phyloP scores from a whole-genome alignment of 352 stramenopile species.

The Phytophthora pisi region DNA sequence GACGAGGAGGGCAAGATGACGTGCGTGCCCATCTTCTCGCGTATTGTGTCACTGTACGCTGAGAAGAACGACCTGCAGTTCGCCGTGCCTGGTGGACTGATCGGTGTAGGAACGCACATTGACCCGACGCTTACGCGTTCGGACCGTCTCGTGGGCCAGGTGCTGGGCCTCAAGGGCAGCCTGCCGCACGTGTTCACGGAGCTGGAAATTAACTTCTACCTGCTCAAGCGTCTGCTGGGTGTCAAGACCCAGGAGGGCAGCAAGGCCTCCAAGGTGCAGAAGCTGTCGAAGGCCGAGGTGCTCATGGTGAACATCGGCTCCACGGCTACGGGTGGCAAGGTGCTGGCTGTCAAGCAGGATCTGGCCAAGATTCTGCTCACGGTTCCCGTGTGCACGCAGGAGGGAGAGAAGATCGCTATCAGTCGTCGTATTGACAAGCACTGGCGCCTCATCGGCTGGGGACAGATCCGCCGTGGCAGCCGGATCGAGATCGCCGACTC shows the following conservation, averaged over 20 bases:
- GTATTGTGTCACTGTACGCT: slow-evolving; percentile 97
- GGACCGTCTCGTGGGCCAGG: slow-evolving; percentile 99
- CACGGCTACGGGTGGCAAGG: slow-evolving; percentile 97
- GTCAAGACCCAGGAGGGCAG: slow-evolving; percentile 99
- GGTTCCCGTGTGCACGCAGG: slow-evolving; percentile 99
- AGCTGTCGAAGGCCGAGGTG: slow-evolving; percentile 99
- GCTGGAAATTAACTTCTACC: slow-evolving; percentile 99
- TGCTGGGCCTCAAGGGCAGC: slow-evolving; percentile 96
- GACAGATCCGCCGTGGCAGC: slow-evolving; percentile 98
- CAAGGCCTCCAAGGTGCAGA: slow-evolving; percentile 99
- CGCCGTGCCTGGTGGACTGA: slow-evolving; percentile 98
- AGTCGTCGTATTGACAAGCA: slow-evolving; percentile 99
- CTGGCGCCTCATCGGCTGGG: slow-evolving; percentile 99
- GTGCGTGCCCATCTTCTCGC: slow-evolving; percentile 93
- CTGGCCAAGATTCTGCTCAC: slow-evolving; percentile 99
- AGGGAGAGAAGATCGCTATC: slow-evolving; percentile 99
- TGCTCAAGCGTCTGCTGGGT: slow-evolving; percentile 98
- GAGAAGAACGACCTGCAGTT: slow-evolving; percentile 99
- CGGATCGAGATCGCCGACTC: slow-evolving; percentile 92
- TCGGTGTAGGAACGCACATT: slow-evolving; percentile 99
- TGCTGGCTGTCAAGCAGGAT: slow-evolving; percentile 96
- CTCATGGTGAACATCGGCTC: slow-evolving; percentile 99
- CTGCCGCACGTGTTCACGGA: slow-evolving; percentile 99
- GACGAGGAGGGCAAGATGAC: slow-evolving; percentile 96
- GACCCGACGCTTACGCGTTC: slow-evolving; percentile 99